Evolutionary conservation across 257 asterid species (phyloP), one percentile per base, ranked within the genome.

Genomic region (Solanum pimpinellifolium): DNA sequence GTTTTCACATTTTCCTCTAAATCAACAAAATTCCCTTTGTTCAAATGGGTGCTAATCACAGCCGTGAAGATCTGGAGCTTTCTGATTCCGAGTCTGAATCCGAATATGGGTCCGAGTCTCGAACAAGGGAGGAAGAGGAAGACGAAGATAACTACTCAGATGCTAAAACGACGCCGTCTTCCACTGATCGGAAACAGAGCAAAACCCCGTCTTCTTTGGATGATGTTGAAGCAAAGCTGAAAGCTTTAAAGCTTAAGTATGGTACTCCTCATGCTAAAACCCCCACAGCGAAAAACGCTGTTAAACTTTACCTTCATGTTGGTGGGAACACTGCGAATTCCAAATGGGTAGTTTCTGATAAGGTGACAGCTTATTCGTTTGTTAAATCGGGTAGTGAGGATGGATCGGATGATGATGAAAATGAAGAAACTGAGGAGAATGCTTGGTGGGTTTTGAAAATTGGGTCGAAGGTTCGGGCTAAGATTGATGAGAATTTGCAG

Each of bases 171-270:
- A 81, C 98, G 52, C 99, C 97, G n/a, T 89, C 94, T 9, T 94
- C 98, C 49, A 89, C 92, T 91, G 87, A 88, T 81, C 85, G 37
- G 60, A 49, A 84, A 77, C 86, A 46, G 11, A 91, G 94, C 33
- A 42, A 92, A 62, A 87, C 96, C 62, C 96, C 97, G 84, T 90
- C 98, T n/a, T 95, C 98, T 3, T 23, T 96, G 14, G 98, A 95
- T 5, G 98, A 94, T 21, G 93, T 97, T 31, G 98, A 96, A 56
- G 86, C 96, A 21, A 92, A 94, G 92, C 98, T 96, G 84, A 92
- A 88, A 88, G 94, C 99, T 12, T 94, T 97, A 68, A 96, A 97
- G 86, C 98, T 96, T 89, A 95, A 97, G 92, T 95, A 95, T 92
- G 87, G 80, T 76, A 87, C 75, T 44, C 56, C 75, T n/a, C 56